A percentile compares a stretch with the other conserved stretches of the same genome.
Conservation (phyloP, 2,329 filamentous ascomycete species). For the Alternaria burnsii region DNA sequence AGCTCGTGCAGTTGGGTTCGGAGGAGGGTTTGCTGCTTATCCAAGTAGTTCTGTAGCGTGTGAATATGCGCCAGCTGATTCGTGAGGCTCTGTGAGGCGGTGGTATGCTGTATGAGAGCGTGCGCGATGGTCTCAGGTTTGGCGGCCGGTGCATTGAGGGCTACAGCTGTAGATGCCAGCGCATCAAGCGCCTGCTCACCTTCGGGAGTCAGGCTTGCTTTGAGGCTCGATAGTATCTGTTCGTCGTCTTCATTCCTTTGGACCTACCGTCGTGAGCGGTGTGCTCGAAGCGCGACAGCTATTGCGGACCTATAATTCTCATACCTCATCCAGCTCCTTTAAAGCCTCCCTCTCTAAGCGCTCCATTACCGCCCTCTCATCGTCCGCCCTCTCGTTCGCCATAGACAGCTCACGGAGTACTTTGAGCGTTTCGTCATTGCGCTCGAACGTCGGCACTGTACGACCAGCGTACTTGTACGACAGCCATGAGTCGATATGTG, state of each 20-base stretch:
- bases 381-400: constrained; percentile 79
- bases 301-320: constrained; percentile 26
- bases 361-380: constrained; percentile 68
- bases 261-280: constrained; percentile 30
- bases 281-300: constrained; percentile 13
- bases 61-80: constrained; percentile 46
- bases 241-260: constrained; percentile 29
- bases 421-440: constrained; percentile 83
- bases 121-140: constrained; percentile 44
- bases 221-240: constrained; percentile 36
- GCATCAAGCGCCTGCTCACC: constrained; percentile 45
- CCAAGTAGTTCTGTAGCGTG: constrained; percentile 44
- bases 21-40: constrained; percentile 43
- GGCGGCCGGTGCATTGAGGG: constrained; percentile 46
- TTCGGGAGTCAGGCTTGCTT: constrained; percentile 36
- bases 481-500: constrained; percentile 85
- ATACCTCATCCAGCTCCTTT: constrained; percentile 58
- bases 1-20: constrained; percentile 43
- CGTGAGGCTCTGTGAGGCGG: constrained; percentile 39
- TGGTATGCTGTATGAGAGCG: constrained; percentile 45
- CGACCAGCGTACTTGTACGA: constrained; percentile 70
- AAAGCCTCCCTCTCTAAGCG: constrained; percentile 68
- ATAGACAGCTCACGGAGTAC: constrained; percentile 76
- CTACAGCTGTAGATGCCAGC: constrained; percentile 49
- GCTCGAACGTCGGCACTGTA: constrained; percentile 78